Evolutionary conservation across 495 filamentous ascomycete genomes (phyloP), one percentile per base, ranked within the genome.

Genomic region (Tuber magnatum): DNA sequence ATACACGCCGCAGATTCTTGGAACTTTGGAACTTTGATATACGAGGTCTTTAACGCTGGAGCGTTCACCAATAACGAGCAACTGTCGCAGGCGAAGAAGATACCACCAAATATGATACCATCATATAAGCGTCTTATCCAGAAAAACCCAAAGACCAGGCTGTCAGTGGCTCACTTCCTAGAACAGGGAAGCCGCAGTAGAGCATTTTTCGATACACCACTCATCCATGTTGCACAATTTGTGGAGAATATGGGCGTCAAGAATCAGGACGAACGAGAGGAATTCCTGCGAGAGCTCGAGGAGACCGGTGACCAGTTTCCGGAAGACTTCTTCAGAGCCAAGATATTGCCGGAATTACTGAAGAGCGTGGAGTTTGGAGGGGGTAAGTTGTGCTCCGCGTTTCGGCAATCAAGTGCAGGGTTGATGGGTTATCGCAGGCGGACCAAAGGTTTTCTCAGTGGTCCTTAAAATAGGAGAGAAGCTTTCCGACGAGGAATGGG

Each of bases 341-440:
- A 98, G 80, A 89, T 98, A 18, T 87, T 99, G 24, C 95, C 95
- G 1, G 95, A 98, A 82, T 85, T 99, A n/a, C 86, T 99, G 0
- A 98, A 97, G 80, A 95, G 93, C 0, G 93, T 99, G 14, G 95
- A 99, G 80, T 99, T 97, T 84, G 96, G 95, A 39, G 95, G 95
- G 39, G 95, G 79, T 81, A 74, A 20, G 78, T 35, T 65, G 3
- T 32, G 73, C 48, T 44, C 28, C 16, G 3, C 3, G 24, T 69
- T 14, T 44, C 4, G 20, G 39, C 35, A 71, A 35, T 72, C 32
- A 24, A 39, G 12, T 39, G 18, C 18, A n/a, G 40, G 56, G n/a
- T 38, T 65, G 9, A 72, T 71, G 20, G 20, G n/a, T 20, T 71
- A 42, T 70, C 24, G 56, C 72, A 80, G 79, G 96, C 61, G 95